phyloP scores from a whole-genome alignment of 371 early-diverging fungal species.

The Circinella minor region DNA sequence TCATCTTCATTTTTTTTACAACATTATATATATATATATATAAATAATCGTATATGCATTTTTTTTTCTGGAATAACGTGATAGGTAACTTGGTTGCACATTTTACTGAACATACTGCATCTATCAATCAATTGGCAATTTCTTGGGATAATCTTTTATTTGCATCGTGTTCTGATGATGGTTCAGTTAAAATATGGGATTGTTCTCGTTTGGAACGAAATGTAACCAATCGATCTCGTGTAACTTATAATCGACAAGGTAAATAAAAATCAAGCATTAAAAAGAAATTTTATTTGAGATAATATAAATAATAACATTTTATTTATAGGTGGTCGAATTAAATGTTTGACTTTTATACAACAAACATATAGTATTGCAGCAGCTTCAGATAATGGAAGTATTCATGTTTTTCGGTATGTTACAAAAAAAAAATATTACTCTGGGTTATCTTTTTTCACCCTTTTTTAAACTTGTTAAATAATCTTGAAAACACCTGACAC shows the following conservation, averaged over 20 bases:
- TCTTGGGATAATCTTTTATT: slow-evolving; percentile 83
- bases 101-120: slow-evolving; percentile 82
- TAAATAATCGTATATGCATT: neutral
- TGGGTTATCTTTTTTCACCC: too few species aligned
- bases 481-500: too few species aligned
- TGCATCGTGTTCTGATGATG: slow-evolving; percentile 87
- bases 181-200: slow-evolving; percentile 90
- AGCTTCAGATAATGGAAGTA: slow-evolving; percentile 84
- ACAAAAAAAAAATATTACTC: too few species aligned
- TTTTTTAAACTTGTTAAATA: too few species aligned
- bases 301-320: neutral
- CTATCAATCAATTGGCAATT: slow-evolving; percentile 76
- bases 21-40: neutral
- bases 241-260: slow-evolving; percentile 79
- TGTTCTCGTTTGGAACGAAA: slow-evolving; percentile 79
- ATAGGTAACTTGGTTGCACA: slow-evolving; percentile 77
- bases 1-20: neutral
- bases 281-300: neutral
- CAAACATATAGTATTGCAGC: slow-evolving; percentile 82
- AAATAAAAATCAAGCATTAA: slow-evolving; percentile 8
- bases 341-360: slow-evolving; percentile 80
- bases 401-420: slow-evolving; percentile 77
- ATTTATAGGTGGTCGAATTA: slow-evolving; percentile 73
- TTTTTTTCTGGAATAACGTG: slow-evolving; percentile 9
- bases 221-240: slow-evolving; percentile 79